Base-by-base conservation (phyloP, 352 stramenopile genomes). In the Peronospora belbahrii region DNA sequence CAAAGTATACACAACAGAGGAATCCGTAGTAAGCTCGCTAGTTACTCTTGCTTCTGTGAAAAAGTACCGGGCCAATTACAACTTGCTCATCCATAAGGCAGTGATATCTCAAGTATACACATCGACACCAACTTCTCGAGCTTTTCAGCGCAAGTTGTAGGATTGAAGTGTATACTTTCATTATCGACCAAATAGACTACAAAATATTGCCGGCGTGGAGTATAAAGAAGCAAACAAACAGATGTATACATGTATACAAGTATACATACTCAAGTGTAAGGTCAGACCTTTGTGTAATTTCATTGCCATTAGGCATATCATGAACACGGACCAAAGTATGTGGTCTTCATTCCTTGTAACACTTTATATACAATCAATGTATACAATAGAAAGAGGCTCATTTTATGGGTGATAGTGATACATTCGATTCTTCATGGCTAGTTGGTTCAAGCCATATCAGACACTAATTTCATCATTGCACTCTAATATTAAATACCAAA, bases 381-480 rank as follows among this genome's bases (percentile, higher is more conserved):
- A 43, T 27, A 70, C 14, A 15, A 59, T 60, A 32, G 39, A 43
- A 22, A 44, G 53, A 56, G 84, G 81, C 81, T 93, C 81, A 93
- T 85, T 88, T 90, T 90, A 93, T 93, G 81, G 81, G 81, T 93
- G 81, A 93, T 93, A 89, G 78, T 93, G 78, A 86, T 89, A 87
- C 79, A 81, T 90, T 88, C 54, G 65, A 88, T 43, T 88, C 81
- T 73, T 86, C 81, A 93, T 50, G 76, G 78, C 81, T 93, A 90
- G 81, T 93, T 93, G 81, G 81, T 93, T 67, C 78, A 93, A 93
- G 81, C 81, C 81, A 81, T 69, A 75, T 86, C 66, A 83, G 77
- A 65, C 49, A 73, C 53, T 56, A 36, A 48, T 84, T 89, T 86
- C 80, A 89, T 92, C 80, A 89, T 89, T 48, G 80, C 80, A 83